Percentiles rank a stretch among this genome's conserved stretches.
Conservation (phyloP, 768 basidiomycete genomes). For the Mycena chlorophos region DNA sequence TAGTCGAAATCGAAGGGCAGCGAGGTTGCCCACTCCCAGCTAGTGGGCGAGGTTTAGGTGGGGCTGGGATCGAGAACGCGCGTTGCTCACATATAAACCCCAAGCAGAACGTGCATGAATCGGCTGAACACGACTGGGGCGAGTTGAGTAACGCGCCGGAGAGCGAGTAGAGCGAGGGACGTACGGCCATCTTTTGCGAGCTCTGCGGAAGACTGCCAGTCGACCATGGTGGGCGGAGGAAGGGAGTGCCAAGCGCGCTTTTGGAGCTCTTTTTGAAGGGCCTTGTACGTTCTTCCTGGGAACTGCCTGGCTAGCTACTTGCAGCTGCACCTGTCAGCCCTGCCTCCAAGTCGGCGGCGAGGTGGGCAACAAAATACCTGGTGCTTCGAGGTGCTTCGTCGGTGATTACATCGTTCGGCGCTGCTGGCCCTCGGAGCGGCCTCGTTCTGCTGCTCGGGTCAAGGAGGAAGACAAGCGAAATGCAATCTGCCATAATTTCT, state of each 20-base stretch:
- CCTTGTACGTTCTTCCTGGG: conserved; percentile 15
- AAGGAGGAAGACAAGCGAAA: no score
- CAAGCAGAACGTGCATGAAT: conserved; percentile 60
- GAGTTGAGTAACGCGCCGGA: not conserved
- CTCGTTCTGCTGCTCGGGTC: no score
- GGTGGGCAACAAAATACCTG: no score
- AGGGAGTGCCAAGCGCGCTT: conserved; percentile 17
- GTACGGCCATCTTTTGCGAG: conserved; percentile 49
- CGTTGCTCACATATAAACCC: conserved; percentile 55
- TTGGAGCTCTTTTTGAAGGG: conserved; percentile 1
- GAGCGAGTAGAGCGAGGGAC: conserved; percentile 12
- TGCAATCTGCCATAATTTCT: not conserved
- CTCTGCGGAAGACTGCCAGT: conserved; percentile 55
- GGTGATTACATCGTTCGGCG: no score
- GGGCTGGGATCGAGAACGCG: not conserved
- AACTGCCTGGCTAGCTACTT: conserved; percentile 11
- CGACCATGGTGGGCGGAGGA: conserved; percentile 44
- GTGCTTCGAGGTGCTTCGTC: no score
- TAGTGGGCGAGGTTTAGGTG: conserved; percentile 29
- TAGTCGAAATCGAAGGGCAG: conserved; percentile 66
- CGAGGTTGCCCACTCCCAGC: conserved; percentile 69
- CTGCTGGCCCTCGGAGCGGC: no score
- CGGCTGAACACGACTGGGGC: conserved; percentile 47
- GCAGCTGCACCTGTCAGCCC: no score
- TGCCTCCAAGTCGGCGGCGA: no score